phyloP scores from a whole-genome alignment of 2,329 filamentous ascomycete species.

The Exophiala bonariae region DNA sequence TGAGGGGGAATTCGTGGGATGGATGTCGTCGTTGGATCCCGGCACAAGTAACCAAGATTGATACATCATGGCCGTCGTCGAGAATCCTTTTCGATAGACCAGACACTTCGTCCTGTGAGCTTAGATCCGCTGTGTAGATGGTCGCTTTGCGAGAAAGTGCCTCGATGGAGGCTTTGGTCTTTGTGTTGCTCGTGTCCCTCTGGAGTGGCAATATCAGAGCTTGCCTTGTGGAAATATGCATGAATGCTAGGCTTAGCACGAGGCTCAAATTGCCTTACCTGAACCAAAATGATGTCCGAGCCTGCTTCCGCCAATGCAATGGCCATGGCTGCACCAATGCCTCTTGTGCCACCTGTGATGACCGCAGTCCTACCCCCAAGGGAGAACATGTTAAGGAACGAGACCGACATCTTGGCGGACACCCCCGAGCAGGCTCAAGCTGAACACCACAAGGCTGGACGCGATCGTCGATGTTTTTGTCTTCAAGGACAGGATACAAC shows the following conservation, averaged over 20 bases:
- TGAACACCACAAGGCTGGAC: too few relatives aligned
- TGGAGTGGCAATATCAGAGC: constrained; percentile 1
- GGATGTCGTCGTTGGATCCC: constrained; percentile 82
- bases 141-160: constrained; percentile 40
- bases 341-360: constrained; percentile 47
- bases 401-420: constrained; percentile 4
- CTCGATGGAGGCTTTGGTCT: constrained; percentile 40
- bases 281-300: constrained; percentile 41
- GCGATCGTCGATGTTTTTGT: too few relatives aligned
- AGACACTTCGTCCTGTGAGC: constrained; percentile 41
- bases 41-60: constrained; percentile 82
- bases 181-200: constrained; percentile 53
- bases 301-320: constrained; percentile 47
- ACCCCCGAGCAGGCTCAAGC: too few relatives aligned
- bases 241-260: too few relatives aligned
- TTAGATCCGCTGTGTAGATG: constrained; percentile 47
- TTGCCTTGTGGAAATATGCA: too few relatives aligned
- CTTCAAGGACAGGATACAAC: too few relatives aligned
- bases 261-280: constrained; percentile 30
- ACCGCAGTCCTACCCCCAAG: constrained; percentile 41
- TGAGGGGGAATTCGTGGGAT: constrained; percentile 70
- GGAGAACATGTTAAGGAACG: constrained; percentile 23
- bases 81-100: constrained; percentile 40
- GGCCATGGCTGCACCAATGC: constrained; percentile 50
- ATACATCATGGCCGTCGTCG: constrained; percentile 56